A percentile compares a stretch with the other conserved stretches of the same genome.
These are phyloP conservation scores for Pseudozyma hubeiensis DNA, from an alignment of 1,284 basidiomycete genomes.

Conservation along the genomic window DNA sequence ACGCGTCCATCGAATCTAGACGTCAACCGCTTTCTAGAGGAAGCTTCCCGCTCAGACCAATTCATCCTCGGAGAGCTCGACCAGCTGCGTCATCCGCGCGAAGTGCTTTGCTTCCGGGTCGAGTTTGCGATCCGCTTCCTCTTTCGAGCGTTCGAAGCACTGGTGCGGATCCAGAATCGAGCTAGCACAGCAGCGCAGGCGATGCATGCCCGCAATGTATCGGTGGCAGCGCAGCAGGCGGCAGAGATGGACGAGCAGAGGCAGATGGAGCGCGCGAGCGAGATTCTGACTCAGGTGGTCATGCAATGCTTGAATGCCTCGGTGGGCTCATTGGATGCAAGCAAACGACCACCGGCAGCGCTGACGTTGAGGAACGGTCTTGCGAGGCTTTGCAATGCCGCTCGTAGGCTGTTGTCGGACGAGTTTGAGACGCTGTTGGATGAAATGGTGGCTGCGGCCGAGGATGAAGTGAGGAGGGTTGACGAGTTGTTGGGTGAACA, in stretches of 20 bases:
- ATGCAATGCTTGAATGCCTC: slow-evolving; percentile 45
- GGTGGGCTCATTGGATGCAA: slow-evolving; percentile 23
- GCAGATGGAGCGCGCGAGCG: slow-evolving; percentile 29
- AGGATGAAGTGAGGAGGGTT: slow-evolving; percentile 30
- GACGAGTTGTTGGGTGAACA: slow-evolving; percentile 16
- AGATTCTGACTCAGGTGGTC: slow-evolving; percentile 45
- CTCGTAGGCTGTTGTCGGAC: slow-evolving; percentile 29
- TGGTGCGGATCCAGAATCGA: slow-evolving; percentile 33
- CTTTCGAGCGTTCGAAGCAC: slow-evolving; percentile 27
- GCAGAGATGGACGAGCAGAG: slow-evolving; percentile 46
- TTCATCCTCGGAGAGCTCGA: slow-evolving; percentile 30
- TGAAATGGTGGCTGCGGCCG: slow-evolving; percentile 38
- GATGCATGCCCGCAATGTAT: slow-evolving; percentile 20
- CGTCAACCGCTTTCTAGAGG: slow-evolving; percentile 15
- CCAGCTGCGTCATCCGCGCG: slow-evolving; percentile 18
- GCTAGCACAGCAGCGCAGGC: slow-evolving; percentile 37
- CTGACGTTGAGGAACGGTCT: slow-evolving; percentile 33
- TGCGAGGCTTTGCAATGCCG: slow-evolving; percentile 38
- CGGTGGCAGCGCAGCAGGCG: slow-evolving; percentile 19
- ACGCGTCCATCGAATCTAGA: slow-evolving; percentile 2
- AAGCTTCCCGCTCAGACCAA: slow-evolving; percentile 31
- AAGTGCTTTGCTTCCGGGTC: slow-evolving; percentile 37
- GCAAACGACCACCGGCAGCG: slow-evolving; percentile 11
- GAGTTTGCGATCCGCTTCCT: slow-evolving; percentile 42
- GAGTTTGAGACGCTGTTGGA: slow-evolving; percentile 48